phyloP scores from a whole-genome alignment of 176 grass and related monocot species.

The Zoysia japonica region DNA sequence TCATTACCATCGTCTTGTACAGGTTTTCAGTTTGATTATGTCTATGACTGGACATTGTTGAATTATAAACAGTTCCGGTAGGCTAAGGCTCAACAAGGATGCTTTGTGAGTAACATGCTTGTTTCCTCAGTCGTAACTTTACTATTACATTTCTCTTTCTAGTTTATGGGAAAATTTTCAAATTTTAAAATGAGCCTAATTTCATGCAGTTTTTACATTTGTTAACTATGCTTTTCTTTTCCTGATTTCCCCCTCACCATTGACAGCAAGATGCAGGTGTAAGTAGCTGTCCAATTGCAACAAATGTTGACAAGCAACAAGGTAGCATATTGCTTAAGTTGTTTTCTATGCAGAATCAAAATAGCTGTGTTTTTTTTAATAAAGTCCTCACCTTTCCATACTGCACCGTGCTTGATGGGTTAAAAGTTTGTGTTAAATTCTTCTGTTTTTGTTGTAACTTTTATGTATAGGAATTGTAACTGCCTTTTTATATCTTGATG shows the following conservation, averaged over 20 bases:
- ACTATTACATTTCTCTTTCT: not conserved
- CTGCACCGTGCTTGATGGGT: not conserved
- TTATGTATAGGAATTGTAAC: conserved; percentile 1
- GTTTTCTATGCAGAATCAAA: conserved; percentile 15
- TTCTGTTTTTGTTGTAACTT: not conserved
- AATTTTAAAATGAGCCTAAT: not conserved
- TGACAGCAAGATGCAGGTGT: conserved; percentile 58
- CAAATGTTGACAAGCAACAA: conserved; percentile 45
- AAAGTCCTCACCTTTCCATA: not conserved
- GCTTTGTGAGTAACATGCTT: conserved; percentile 27
- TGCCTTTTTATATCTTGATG: not conserved
- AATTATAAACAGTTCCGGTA: conserved; percentile 64
- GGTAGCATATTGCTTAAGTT: conserved; percentile 36
- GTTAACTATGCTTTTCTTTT: conserved; percentile 7
- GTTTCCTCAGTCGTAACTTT: not conserved
- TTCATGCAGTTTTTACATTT: not conserved
- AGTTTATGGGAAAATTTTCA: not conserved
- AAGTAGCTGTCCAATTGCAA: conserved; percentile 38
- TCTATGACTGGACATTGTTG: conserved; percentile 65
- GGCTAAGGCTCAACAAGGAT: conserved; percentile 55
- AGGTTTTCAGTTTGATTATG: conserved; percentile 68
- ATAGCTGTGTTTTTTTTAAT: not conserved
- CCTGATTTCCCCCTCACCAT: conserved; percentile 11
- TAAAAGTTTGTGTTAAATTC: conserved; percentile 13
- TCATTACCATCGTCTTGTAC: conserved; percentile 13